Base-by-base conservation (phyloP, 768 basidiomycete genomes). In the Termitomyces sp. region DNA sequence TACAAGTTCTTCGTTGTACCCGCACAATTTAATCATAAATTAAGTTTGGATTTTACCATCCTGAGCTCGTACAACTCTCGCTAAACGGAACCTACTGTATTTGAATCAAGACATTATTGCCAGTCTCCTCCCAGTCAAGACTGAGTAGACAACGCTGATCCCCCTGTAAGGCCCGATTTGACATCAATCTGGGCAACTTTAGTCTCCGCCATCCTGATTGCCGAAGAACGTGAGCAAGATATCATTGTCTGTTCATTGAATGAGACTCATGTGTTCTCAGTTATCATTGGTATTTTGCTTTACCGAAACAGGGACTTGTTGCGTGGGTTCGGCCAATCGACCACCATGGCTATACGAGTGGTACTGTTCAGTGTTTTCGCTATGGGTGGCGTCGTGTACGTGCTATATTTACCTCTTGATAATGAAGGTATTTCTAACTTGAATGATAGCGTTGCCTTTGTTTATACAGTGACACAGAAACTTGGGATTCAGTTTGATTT, bases 81-180 rank as follows among this genome's bases (percentile, higher is more conserved):
- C 60, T 57, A 5, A 71, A 73, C 43, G 54, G 65, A 23, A 71
- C 69, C 12, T 69, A 65, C 56, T 73, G 71, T 49, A 54, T 69
- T 16, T 62, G 71, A 5, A 29, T 56, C 23, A 47, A 51, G 4
- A 67, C 66, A 25, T 43, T 58, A 16, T 55, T 69, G 66, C 68
- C n/a, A 41, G 63, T 57, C 10, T 52, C 12, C 21, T 31, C 14
- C 0, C 29, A 25, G 5, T 46, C 5, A 4, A 27, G 7, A 11
- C 7, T 21, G 31, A 14, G 16, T n/a, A 11, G 29, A n/a, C 21
- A 49, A 25, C 9, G n/a, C 10, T 54, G 34, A 32, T 50, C 5
- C 4, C 7, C 16, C 21, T 38, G 42, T 6, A 50, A 71, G 71
- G 37, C 66, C 69, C 8, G 66, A 67, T 52, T 44, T 73, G 16